phyloP scores from a whole-genome alignment of 2,329 filamentous ascomycete genomes.

The Fusarium illudens region DNA sequence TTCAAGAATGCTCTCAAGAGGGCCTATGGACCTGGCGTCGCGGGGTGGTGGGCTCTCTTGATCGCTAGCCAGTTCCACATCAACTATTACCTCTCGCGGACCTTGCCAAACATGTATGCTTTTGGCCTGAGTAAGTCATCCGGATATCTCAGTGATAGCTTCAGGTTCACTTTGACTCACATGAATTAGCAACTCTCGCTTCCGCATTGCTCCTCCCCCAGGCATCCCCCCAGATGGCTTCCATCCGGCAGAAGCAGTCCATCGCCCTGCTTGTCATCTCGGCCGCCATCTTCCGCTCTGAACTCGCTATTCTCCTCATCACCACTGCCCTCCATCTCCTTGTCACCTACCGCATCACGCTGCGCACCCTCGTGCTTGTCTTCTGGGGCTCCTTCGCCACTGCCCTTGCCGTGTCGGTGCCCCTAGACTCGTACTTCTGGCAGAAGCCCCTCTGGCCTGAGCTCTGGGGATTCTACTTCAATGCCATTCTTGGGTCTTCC shows the following conservation, averaged over 20 bases:
- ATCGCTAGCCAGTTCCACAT: conserved; percentile 90
- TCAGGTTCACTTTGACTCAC: background rate
- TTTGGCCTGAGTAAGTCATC: conserved; percentile 77
- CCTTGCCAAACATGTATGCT: conserved; percentile 96
- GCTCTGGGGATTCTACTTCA: conserved; percentile 87
- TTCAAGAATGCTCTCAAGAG: conserved; percentile 71
- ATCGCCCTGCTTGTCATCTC: conserved; percentile 81
- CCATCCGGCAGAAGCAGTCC: conserved; percentile 66
- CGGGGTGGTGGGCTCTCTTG: conserved; percentile 81
- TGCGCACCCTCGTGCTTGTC: conserved; percentile 68
- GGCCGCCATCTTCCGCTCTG: conserved; percentile 86
- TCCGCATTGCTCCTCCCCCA: conserved; percentile 57
- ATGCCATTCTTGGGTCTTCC: conserved; percentile 83
- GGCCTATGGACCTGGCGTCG: conserved; percentile 73
- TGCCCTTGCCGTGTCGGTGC: conserved; percentile 74
- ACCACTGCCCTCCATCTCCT: conserved; percentile 74
- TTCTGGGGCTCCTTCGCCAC: conserved; percentile 71
- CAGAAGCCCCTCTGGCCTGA: conserved; percentile 89
- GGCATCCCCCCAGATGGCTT: conserved; percentile 39
- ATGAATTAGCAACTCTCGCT: conserved; percentile 69
- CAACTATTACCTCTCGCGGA: conserved; percentile 90
- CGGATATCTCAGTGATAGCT: background rate
- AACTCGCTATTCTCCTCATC: conserved; percentile 82
- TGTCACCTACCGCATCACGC: conserved; percentile 59
- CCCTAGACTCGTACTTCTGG: conserved; percentile 94